Conservation (phyloP, 2,329 filamentous ascomycete species). For the Fusarium subglutinans region DNA sequence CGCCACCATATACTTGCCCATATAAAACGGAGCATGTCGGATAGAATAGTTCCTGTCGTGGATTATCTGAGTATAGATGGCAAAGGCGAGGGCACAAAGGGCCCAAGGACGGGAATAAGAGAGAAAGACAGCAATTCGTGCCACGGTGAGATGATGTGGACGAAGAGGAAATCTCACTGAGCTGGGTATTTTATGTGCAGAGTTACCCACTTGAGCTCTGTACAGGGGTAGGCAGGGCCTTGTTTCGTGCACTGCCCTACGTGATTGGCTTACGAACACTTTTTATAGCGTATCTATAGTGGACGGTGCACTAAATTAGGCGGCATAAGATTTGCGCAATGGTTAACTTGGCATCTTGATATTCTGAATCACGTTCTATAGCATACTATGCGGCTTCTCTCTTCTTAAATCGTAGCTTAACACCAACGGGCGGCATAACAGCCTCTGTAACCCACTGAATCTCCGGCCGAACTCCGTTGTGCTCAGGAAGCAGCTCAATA, state of each 20-base stretch:
- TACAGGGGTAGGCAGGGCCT: neutral
- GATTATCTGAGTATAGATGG: neutral
- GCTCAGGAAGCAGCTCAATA: constrained; percentile 30
- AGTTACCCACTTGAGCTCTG: neutral
- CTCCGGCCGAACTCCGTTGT: constrained; percentile 30
- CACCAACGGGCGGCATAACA: constrained; percentile 32
- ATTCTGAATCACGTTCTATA: neutral
- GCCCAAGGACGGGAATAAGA: constrained; percentile 27
- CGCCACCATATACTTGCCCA: neutral
- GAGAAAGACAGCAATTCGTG: constrained; percentile 4
- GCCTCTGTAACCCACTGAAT: constrained; percentile 36
- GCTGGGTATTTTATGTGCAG: constrained; percentile 13
- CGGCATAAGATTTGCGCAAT: neutral
- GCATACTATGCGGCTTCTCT: neutral
- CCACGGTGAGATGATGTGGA: constrained; percentile 1
- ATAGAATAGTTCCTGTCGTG: neutral
- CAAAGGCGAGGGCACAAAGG: neutral
- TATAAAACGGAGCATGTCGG: neutral
- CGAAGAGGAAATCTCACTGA: constrained; percentile 7
- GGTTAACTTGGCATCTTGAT: neutral
- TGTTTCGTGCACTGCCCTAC: constrained; percentile 1
- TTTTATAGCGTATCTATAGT: neutral
- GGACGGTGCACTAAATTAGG: neutral
- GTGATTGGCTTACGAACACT: neutral
- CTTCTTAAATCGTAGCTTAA: constrained; percentile 26